These are phyloP conservation scores for Ilex aquifolium DNA, from an alignment of 257 asterid species.

Conservation along the genomic window DNA sequence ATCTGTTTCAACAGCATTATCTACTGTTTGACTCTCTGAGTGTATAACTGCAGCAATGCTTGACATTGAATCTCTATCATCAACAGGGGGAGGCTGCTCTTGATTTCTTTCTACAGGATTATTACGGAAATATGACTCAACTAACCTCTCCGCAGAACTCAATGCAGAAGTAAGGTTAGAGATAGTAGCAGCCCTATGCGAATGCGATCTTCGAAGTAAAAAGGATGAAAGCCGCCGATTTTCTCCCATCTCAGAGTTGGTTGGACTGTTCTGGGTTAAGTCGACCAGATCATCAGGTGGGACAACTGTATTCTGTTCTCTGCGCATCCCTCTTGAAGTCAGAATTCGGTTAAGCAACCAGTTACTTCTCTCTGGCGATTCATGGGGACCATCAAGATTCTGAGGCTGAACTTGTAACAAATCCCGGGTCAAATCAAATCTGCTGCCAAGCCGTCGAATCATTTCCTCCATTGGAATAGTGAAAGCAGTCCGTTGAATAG, in stretches of 20 bases:
- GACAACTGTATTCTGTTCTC: slow-evolving; percentile 45
- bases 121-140: slow-evolving; percentile 55
- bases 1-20: slow-evolving; percentile 80
- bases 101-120: slow-evolving; percentile 41
- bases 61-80: slow-evolving; percentile 86
- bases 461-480: slow-evolving; percentile 82
- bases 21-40: slow-evolving; percentile 91
- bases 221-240: slow-evolving; percentile 46
- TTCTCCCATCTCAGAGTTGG: slow-evolving; percentile 40
- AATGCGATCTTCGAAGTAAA: slow-evolving; percentile 55
- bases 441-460: slow-evolving; percentile 68
- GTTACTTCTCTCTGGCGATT: slow-evolving; percentile 68
- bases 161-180: slow-evolving; percentile 35
- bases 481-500: slow-evolving; percentile 60
- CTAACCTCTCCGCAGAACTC: slow-evolving; percentile 54
- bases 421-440: slow-evolving; percentile 49
- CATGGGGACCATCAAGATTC: slow-evolving; percentile 32
- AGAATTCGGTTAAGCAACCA: slow-evolving; percentile 59
- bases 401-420: slow-evolving; percentile 40
- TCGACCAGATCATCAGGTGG: slow-evolving; percentile 55
- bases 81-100: slow-evolving; percentile 46
- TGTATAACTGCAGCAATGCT: slow-evolving; percentile 98
- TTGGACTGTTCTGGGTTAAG: slow-evolving; percentile 47
- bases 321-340: slow-evolving; percentile 69
- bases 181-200: slow-evolving; percentile 53